Percentiles rank a stretch among this genome's conserved stretches.
Evolutionary conservation across 2,329 filamentous ascomycete genomes (phyloP).

Genomic region (Esteya vermicola): DNA sequence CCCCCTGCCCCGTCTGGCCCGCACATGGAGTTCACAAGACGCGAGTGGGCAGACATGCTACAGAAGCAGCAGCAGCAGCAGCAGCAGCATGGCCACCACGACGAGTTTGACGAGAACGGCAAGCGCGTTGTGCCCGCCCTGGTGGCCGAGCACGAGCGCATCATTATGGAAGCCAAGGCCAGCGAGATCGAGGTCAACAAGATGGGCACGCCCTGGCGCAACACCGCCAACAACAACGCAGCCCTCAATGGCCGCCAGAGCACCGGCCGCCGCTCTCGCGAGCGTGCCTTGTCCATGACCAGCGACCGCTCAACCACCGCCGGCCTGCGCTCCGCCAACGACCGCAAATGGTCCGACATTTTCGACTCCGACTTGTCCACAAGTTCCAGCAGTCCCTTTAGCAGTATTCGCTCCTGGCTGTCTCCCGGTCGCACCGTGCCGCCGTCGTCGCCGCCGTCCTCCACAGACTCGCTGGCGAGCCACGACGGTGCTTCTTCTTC

Average conservation of each 20-base stretch:
- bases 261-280: slow-evolving; percentile 1
- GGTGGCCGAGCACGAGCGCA: slow-evolving; percentile 11
- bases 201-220: slow-evolving; percentile 9
- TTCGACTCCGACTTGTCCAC: slow-evolving; percentile 8
- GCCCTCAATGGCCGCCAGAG: background rate
- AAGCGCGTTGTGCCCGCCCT: slow-evolving; percentile 7
- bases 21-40: slow-evolving; percentile 5
- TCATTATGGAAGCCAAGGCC: slow-evolving; percentile 10
- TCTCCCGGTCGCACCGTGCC: slow-evolving; percentile 4
- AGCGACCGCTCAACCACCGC: slow-evolving; percentile 5
- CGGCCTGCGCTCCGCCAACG: slow-evolving; percentile 4
- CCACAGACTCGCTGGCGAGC: slow-evolving; percentile 2
- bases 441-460: slow-evolving; percentile 6
- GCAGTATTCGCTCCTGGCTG: slow-evolving; percentile 12
- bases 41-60: slow-evolving; percentile 10
- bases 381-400: slow-evolving; percentile 9
- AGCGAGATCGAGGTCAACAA: slow-evolving; percentile 10
- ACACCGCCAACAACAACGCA: slow-evolving; percentile 1
- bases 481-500: background rate
- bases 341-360: slow-evolving; percentile 3
- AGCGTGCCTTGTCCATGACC: slow-evolving; percentile 8
- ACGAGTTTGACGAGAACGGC: slow-evolving; percentile 10
- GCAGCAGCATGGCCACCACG: slow-evolving; percentile 5
- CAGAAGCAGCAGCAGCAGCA: slow-evolving; percentile 4
- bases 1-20: background rate